phyloP scores from a whole-genome alignment of 2,329 filamentous ascomycete species.

The Rhynchosporium graminicola region DNA sequence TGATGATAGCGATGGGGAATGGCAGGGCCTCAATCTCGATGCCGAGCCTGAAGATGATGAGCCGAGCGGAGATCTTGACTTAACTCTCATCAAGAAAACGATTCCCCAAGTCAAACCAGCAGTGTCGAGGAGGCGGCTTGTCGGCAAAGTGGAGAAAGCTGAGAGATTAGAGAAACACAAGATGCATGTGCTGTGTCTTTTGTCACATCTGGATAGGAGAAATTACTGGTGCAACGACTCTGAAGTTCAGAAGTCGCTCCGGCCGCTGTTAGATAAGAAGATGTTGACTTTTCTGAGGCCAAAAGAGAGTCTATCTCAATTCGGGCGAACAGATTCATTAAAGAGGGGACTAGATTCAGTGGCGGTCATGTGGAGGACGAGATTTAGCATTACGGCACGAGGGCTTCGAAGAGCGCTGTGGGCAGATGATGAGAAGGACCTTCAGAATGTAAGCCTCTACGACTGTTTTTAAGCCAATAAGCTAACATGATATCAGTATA shows the following conservation, averaged over 20 bases:
- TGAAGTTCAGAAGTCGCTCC: constrained; percentile 66
- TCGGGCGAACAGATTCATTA: constrained; percentile 73
- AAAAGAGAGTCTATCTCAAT: constrained; percentile 66
- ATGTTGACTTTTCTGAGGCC: constrained; percentile 70
- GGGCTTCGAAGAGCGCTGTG: constrained; percentile 73
- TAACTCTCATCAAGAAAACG: constrained; percentile 39
- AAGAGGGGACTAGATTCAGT: constrained; percentile 76
- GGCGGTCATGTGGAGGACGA: constrained; percentile 65
- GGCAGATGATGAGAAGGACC: constrained; percentile 66
- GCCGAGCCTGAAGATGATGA: constrained; percentile 36
- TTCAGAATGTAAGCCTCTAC: constrained; percentile 53
- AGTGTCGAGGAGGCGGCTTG: constrained; percentile 46
- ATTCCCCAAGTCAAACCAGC: constrained; percentile 22
- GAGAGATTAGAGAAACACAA: constrained; percentile 79
- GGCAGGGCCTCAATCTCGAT: constrained; percentile 59
- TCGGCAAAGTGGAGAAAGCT: constrained; percentile 55
- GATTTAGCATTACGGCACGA: constrained; percentile 69
- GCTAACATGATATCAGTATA: constrained; percentile 35
- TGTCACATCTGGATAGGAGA: constrained; percentile 74
- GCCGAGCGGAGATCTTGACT: constrained; percentile 38
- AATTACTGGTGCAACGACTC: constrained; percentile 89
- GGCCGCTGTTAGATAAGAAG: constrained; percentile 64
- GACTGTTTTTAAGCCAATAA: constrained; percentile 7
- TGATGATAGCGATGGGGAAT: constrained; percentile 58
- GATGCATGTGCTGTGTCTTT: constrained; percentile 77